Percentiles rank a stretch among this genome's conserved stretches.
Evolutionary conservation across 495 filamentous ascomycete species (phyloP).

Genomic region (Massariosphaeria phaeospora): DNA sequence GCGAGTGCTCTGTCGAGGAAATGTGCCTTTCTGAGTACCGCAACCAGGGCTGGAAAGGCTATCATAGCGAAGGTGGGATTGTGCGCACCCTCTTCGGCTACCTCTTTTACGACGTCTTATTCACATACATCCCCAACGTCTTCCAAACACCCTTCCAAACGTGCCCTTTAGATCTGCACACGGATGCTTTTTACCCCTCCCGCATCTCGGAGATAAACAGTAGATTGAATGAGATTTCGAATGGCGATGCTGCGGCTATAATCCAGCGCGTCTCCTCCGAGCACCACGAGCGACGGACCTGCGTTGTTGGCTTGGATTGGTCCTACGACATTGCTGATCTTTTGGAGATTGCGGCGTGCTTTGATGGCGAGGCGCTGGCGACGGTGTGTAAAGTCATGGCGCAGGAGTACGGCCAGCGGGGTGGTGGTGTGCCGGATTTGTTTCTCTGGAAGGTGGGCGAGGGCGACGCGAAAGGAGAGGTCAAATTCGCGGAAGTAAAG

Average conservation of each 20-base stretch:
- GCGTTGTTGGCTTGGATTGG: conserved; percentile 89
- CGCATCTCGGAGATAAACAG: conserved; percentile 85
- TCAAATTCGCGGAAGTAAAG: conserved; percentile 89
- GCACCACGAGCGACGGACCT: conserved; percentile 65
- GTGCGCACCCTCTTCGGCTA: conserved; percentile 85
- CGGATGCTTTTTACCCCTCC: conserved; percentile 85
- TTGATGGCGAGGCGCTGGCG: conserved; percentile 71
- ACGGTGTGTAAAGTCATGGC: conserved; percentile 86
- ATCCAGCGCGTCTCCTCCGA: conserved; percentile 60
- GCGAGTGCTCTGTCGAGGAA: conserved; percentile 76
- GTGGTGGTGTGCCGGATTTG: conserved; percentile 86
- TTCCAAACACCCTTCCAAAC: conserved; percentile 95
- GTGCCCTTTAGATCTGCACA: conserved; percentile 86
- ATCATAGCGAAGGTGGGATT: conserved; percentile 87
- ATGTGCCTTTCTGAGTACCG: conserved; percentile 91
- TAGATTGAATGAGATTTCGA: conserved; percentile 69
- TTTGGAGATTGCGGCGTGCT: conserved; percentile 73
- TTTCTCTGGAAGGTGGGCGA: conserved; percentile 67
- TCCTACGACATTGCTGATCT: conserved; percentile 76
- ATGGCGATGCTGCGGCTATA: conserved; percentile 55
- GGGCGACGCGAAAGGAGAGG: conserved; percentile 46
- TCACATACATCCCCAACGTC: conserved; percentile 90
- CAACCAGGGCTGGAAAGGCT: conserved; percentile 83
- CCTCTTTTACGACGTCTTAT: conserved; percentile 89
- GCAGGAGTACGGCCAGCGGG: conserved; percentile 84